These are phyloP conservation scores for Plasmodium blacklocki DNA, from an alignment of 169 alveolate genomes.

Conservation along the genomic window DNA sequence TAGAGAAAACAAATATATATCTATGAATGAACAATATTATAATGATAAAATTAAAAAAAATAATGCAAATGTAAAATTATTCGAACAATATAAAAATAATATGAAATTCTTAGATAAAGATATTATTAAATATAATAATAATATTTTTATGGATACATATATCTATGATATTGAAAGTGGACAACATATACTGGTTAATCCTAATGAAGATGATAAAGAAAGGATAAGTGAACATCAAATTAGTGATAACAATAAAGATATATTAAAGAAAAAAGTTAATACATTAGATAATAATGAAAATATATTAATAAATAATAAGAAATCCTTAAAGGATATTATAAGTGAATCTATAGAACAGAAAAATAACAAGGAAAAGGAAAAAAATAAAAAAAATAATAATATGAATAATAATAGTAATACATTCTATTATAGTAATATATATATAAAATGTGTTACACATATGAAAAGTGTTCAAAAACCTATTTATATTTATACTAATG, in stretches of 20 bases:
- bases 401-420: neutral
- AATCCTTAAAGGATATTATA: too few species aligned
- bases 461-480: conserved; percentile 43
- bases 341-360: neutral
- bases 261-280: neutral
- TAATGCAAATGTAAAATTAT: conserved; percentile 14
- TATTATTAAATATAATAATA: conserved; percentile 18
- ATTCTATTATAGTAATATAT: conserved; percentile 38
- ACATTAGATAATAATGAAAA: too few species aligned
- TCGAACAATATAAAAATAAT: conserved; percentile 38
- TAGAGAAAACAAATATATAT: conserved; percentile 32
- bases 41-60: conserved; percentile 53
- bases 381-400: neutral
- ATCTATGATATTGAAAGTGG: conserved; percentile 5
- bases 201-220: neutral
- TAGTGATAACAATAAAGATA: neutral
- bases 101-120: conserved; percentile 29
- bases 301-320: too few species aligned
- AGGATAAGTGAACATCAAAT: neutral
- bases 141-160: conserved; percentile 42
- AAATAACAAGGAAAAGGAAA: neutral
- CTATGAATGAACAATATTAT: conserved; percentile 73
- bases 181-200: neutral
- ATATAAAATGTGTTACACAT: conserved; percentile 45
- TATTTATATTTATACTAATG: conserved; percentile 53